Conservation (phyloP, 1,284 basidiomycete species). For the Hymenochaete sp. region DNA sequence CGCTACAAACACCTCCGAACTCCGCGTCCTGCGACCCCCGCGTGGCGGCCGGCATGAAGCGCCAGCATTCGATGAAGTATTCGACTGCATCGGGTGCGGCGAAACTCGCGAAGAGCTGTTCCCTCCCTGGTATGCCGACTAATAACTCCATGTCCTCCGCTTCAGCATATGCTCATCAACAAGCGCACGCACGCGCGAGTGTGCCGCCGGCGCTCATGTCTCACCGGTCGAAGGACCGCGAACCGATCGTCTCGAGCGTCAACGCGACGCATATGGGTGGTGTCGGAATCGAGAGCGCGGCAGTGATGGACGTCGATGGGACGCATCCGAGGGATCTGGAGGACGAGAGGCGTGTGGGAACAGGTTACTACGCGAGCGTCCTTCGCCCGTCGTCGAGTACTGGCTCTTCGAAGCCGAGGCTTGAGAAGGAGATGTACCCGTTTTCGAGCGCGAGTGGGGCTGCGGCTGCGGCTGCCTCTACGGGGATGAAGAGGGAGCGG, state of each 20-base stretch:
- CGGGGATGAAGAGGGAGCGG: neutral
- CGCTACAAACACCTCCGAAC: slow-evolving; percentile 16
- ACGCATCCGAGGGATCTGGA: neutral
- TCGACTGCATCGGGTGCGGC: neutral
- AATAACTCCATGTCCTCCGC: neutral
- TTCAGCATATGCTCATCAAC: no score
- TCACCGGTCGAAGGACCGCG: neutral
- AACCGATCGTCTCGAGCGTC: slow-evolving; percentile 5
- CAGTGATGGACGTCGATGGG: slow-evolving; percentile 2
- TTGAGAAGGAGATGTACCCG: no score
- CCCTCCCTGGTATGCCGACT: neutral
- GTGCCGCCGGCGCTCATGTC: no score
- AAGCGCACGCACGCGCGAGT: no score
- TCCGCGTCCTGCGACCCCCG: slow-evolving; percentile 3
- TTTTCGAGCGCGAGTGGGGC: no score
- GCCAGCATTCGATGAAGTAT: neutral
- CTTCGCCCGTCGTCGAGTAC: neutral
- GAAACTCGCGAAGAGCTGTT: neutral
- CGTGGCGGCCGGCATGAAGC: neutral
- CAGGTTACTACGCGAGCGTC: slow-evolving; percentile 1
- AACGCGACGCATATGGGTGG: neutral
- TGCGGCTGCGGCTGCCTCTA: neutral
- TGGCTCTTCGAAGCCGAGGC: no score
- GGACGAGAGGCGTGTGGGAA: slow-evolving; percentile 6
- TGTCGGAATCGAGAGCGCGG: slow-evolving; percentile 5